A percentile compares a stretch with the other conserved stretches of the same genome.
These are phyloP conservation scores for Musa balbisiana DNA, from an alignment of 202 grass and related monocot species.

Conservation along the genomic window DNA sequence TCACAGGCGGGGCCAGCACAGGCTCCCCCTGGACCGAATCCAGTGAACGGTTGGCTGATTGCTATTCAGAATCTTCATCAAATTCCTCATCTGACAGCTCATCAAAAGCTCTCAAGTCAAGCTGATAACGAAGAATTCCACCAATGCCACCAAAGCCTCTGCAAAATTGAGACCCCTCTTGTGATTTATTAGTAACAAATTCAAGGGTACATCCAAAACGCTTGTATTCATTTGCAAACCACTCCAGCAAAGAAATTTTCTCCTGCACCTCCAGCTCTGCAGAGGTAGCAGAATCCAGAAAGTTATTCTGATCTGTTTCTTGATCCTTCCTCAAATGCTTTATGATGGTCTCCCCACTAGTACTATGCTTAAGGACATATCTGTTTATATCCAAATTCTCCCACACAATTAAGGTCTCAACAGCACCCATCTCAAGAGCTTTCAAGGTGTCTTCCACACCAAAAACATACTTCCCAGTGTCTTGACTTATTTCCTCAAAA, in stretches of 20 bases:
- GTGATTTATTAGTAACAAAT: slow-evolving; percentile 11
- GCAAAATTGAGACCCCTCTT: slow-evolving; percentile 14
- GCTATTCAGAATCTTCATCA: slow-evolving; percentile 55
- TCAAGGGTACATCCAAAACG: slow-evolving; percentile 31
- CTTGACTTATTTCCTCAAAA: slow-evolving; percentile 79
- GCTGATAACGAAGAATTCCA: slow-evolving; percentile 62
- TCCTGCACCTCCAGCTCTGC: slow-evolving; percentile 46
- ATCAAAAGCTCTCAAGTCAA: slow-evolving; percentile 34
- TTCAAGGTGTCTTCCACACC: slow-evolving; percentile 48
- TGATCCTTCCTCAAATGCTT: slow-evolving; percentile 41
- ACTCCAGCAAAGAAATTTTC: slow-evolving; percentile 43
- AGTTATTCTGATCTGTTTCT: slow-evolving; percentile 49
- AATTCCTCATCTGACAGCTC: slow-evolving; percentile 41
- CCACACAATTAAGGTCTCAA: slow-evolving; percentile 61
- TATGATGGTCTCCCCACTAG: slow-evolving; percentile 37
- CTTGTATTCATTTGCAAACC: slow-evolving; percentile 64
- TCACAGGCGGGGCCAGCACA: slow-evolving; percentile 38
- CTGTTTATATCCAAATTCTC: slow-evolving; percentile 54
- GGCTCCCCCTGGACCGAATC: slow-evolving; percentile 52
- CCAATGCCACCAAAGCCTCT: slow-evolving; percentile 54
- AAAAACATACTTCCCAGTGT: slow-evolving; percentile 56
- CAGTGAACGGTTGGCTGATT: slow-evolving; percentile 39
- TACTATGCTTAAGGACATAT: slow-evolving; percentile 50
- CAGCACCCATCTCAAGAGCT: slow-evolving; percentile 50
- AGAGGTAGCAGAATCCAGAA: slow-evolving; percentile 26